Evolutionary conservation across 345 rosid species (phyloP).

Genomic region (Salix suchowensis): DNA sequence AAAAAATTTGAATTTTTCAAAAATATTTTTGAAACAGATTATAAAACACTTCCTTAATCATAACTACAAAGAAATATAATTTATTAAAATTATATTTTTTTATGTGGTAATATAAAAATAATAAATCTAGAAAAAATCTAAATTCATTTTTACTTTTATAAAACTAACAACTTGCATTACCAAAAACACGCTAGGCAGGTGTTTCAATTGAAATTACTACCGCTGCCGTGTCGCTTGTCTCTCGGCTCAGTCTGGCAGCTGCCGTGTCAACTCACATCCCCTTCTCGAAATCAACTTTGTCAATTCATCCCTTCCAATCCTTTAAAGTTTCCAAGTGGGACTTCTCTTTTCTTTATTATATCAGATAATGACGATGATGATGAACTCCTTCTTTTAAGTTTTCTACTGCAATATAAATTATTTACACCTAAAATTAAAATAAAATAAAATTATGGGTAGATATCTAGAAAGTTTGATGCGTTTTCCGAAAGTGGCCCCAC

Average conservation of each 20-base stretch:
- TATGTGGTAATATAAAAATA: too few species aligned
- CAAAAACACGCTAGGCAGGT: not conserved
- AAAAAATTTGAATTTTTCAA: too few species aligned
- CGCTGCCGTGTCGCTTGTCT: not conserved
- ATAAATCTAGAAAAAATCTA: too few species aligned
- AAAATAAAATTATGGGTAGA: not conserved
- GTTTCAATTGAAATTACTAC: not conserved
- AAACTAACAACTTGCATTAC: too few species aligned
- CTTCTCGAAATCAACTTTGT: conserved; percentile 8
- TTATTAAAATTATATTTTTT: too few species aligned
- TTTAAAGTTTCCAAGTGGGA: conserved; percentile 11
- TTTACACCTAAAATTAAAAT: not conserved
- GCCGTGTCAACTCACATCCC: conserved; percentile 24
- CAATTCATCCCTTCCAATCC: conserved; percentile 16
- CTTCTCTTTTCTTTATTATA: not conserved
- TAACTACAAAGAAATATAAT: too few species aligned
- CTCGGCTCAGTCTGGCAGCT: not conserved
- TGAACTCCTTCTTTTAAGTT: not conserved
- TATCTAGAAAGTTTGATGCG: not conserved
- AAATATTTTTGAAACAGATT: too few species aligned
- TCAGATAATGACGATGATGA: not conserved
- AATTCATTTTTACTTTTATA: too few species aligned
- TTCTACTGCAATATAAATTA: not conserved
- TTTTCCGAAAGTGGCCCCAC: conserved; percentile 10
- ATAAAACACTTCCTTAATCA: too few species aligned